Evolutionary conservation across 225 moss, liverwort and hornwort species (phyloP).

Genomic region (Neckera pumila): DNA sequence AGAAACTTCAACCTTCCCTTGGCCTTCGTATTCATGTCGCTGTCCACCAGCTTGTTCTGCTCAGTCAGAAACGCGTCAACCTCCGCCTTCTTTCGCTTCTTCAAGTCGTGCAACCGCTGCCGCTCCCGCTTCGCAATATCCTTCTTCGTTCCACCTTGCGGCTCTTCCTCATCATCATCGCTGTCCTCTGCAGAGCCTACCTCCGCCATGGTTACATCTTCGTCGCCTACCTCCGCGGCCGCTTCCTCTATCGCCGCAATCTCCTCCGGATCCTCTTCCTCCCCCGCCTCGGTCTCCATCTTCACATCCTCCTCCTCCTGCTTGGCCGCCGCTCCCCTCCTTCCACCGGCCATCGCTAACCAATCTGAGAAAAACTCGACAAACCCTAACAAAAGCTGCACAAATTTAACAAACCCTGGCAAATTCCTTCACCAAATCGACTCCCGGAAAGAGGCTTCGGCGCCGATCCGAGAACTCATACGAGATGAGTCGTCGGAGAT

Average conservation of each 20-base stretch:
- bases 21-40: conserved; percentile 96
- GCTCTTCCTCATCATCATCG: conserved; percentile 40
- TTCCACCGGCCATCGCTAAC: conserved; percentile 44
- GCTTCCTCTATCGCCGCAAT: conserved; percentile 64
- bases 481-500: not conserved
- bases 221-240: conserved; percentile 50
- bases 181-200: conserved; percentile 48
- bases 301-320: conserved; percentile 63
- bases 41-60: conserved; percentile 93
- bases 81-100: conserved; percentile 94
- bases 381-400: not conserved
- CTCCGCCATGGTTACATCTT: conserved; percentile 41
- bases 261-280: conserved; percentile 82
- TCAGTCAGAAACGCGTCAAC: conserved; percentile 79
- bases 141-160: conserved; percentile 50
- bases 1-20: conserved; percentile 92
- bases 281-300: conserved; percentile 47
- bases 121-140: conserved; percentile 82
- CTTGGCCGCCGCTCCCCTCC: conserved; percentile 40
- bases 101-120: conserved; percentile 79
- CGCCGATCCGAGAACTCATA: not conserved
- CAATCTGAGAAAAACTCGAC: not conserved
- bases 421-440: not conserved
- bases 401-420: not conserved
- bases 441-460: not conserved